Evolutionary conservation across 2,329 filamentous ascomycete species (phyloP).

Genomic region (Onygenales sp.): DNA sequence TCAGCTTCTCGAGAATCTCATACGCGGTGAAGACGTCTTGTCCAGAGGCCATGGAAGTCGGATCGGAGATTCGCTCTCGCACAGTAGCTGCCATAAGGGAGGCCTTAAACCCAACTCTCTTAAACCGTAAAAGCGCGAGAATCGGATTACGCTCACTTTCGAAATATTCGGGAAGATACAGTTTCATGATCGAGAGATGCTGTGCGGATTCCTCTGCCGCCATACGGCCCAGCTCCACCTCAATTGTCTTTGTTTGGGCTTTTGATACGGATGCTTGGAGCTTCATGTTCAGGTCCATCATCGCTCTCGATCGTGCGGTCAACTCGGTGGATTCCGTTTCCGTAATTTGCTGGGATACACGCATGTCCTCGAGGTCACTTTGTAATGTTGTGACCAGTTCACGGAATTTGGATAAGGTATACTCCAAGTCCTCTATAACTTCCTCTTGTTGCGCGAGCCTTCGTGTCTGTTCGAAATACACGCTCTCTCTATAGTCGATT

Average conservation of each 20-base stretch:
- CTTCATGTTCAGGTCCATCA: slow-evolving; percentile 95
- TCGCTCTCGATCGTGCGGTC: slow-evolving; percentile 75
- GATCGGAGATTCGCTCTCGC: slow-evolving; percentile 64
- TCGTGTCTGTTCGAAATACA: slow-evolving; percentile 73
- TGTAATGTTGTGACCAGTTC: slow-evolving; percentile 81
- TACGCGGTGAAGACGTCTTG: slow-evolving; percentile 73
- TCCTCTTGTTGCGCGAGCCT: slow-evolving; percentile 68
- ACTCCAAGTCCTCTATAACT: slow-evolving; percentile 76
- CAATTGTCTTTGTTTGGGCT: slow-evolving; percentile 88
- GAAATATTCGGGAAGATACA: slow-evolving; percentile 81
- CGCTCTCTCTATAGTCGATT: slow-evolving; percentile 74
- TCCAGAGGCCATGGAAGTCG: slow-evolving; percentile 54
- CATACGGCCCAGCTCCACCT: slow-evolving; percentile 75
- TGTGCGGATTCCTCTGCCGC: slow-evolving; percentile 83
- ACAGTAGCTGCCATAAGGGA: slow-evolving; percentile 67
- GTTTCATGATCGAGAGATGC: slow-evolving; percentile 77
- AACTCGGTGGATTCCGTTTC: slow-evolving; percentile 89
- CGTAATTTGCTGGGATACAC: slow-evolving; percentile 81
- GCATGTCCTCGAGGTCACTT: slow-evolving; percentile 80
- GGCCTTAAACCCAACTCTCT: slow-evolving; percentile 80
- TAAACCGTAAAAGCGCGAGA: slow-evolving; percentile 80
- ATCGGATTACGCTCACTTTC: slow-evolving; percentile 74
- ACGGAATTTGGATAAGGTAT: slow-evolving; percentile 78
- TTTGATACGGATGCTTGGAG: slow-evolving; percentile 83
- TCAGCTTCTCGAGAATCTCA: slow-evolving; percentile 74